Evolutionary conservation across 208 protist species (phyloP).

Genomic region (Trypanosoma melophagium): DNA sequence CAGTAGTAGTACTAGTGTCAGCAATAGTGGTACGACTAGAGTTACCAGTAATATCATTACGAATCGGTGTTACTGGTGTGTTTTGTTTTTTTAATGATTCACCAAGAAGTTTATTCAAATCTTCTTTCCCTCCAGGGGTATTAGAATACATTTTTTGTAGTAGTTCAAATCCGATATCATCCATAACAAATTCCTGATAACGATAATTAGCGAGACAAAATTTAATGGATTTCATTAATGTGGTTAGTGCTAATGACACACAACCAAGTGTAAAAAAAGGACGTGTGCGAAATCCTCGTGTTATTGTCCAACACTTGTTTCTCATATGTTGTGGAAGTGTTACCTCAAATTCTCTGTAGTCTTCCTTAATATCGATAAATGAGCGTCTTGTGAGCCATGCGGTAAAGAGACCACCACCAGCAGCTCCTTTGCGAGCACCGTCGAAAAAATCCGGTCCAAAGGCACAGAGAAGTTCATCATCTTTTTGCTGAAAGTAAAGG

Average conservation of each 20-base stretch:
- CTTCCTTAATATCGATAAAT: constrained; percentile 56
- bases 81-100: constrained; percentile 4
- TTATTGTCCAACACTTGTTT: constrained; percentile 30
- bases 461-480: constrained; percentile 70
- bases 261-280: constrained; percentile 78
- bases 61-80: not conserved
- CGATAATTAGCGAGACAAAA: constrained; percentile 65
- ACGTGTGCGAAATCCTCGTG: constrained; percentile 63
- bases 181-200: constrained; percentile 70
- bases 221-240: constrained; percentile 64
- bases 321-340: constrained; percentile 24
- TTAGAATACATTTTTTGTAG: constrained; percentile 34
- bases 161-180: constrained; percentile 67
- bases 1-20: not conserved
- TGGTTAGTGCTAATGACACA: constrained; percentile 55
- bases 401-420: constrained; percentile 41
- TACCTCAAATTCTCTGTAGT: constrained; percentile 51
- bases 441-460: constrained; percentile 81
- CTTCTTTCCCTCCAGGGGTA: constrained; percentile 13
- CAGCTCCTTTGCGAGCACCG: constrained; percentile 60
- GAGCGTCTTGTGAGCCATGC: constrained; percentile 32
- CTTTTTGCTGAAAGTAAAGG: constrained; percentile 42
- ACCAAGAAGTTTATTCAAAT: constrained; percentile 21
- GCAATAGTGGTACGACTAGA: not conserved
- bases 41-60: not conserved